Base-by-base conservation (phyloP, 139 green algal species). In the Tetratostichococcus sp. region DNA sequence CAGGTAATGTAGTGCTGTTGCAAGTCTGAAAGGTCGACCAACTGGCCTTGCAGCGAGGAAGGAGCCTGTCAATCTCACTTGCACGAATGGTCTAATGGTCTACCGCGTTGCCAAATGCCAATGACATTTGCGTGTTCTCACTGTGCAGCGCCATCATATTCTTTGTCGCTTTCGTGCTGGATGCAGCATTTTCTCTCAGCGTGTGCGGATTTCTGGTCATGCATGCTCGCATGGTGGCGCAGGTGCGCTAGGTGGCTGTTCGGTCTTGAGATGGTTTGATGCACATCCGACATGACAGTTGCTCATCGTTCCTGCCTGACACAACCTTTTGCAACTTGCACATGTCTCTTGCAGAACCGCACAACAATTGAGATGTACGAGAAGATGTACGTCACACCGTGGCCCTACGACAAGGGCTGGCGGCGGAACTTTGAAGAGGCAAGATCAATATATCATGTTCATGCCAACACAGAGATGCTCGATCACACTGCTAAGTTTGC, bases 321-420 rank as follows among this genome's bases (percentile, higher is more conserved):
- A n/a, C n/a, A n/a, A 50, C 39, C 8, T 14, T 50, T 14, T 50
- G 39, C 8, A 50, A 50, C 39, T 50, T 50, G 8, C 8, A 50
- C 8, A 50, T 26, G 50, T 65, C 0, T 68, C 19, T 25, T 62
- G 50, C 50, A 73, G 35, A 95, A 94, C 77, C 88, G 80, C 67
- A 97, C 88, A 5, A 95, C 91, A 1, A 97, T 97, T 67, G 92
- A 97, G 79, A 94, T 93, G 76, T 97, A 93, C 68, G 92, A 97
- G 74, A 97, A 97, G 81, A 76, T 83, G 58, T n/a, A 28, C 2
- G 35, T 70, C 8, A 43, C 85, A 62, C 83, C 88, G 0, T 97
- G 90, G 90, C 90, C 87, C 0, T 94, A 94, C 76, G 86, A 96
- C 75, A 50, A 70, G 1, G 91, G 91, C 30, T 59, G 75, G 6